Conservation (phyloP, 768 basidiomycete species). For the Mycena kentingensis region DNA sequence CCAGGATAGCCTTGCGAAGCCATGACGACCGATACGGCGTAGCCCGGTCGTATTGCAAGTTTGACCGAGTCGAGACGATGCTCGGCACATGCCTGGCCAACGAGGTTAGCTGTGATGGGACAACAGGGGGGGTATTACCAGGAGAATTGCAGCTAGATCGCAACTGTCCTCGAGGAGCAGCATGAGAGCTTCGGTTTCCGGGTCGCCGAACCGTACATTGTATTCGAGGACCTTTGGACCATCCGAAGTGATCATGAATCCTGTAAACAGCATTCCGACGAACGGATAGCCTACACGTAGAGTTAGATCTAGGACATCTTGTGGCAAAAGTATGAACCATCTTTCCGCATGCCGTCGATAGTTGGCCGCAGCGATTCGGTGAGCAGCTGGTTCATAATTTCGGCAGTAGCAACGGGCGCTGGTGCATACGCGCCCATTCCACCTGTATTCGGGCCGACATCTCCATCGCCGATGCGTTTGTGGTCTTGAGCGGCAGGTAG, state of each 20-base stretch:
- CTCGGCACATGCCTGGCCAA: slow-evolving; percentile 87
- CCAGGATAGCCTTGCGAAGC: slow-evolving; percentile 94
- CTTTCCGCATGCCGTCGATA: slow-evolving; percentile 94
- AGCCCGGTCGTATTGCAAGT: slow-evolving; percentile 67
- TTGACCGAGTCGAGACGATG: slow-evolving; percentile 85
- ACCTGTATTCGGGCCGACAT: slow-evolving; percentile 91
- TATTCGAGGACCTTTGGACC: slow-evolving; percentile 97
- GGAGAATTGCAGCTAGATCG: slow-evolving; percentile 84
- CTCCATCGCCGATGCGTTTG: slow-evolving; percentile 95
- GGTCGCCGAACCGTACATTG: slow-evolving; percentile 98
- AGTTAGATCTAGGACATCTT: neutral
- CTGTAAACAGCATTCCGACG: slow-evolving; percentile 94
- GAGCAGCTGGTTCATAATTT: slow-evolving; percentile 73
- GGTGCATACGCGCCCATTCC: slow-evolving; percentile 99
- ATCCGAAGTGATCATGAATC: slow-evolving; percentile 84
- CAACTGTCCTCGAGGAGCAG: slow-evolving; percentile 74
- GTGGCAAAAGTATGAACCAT: slow-evolving; percentile 56
- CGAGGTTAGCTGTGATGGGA: neutral
- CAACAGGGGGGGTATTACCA: slow-evolving; percentile 53
- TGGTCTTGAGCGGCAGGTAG: slow-evolving; percentile 97
- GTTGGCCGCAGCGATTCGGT: slow-evolving; percentile 82
- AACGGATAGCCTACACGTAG: slow-evolving; percentile 80
- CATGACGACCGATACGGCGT: slow-evolving; percentile 87
- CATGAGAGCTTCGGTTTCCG: slow-evolving; percentile 93
- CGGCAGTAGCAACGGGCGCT: slow-evolving; percentile 83